Base-by-base conservation (phyloP, 768 basidiomycete genomes). In the Sporobolomyces pararoseus region DNA sequence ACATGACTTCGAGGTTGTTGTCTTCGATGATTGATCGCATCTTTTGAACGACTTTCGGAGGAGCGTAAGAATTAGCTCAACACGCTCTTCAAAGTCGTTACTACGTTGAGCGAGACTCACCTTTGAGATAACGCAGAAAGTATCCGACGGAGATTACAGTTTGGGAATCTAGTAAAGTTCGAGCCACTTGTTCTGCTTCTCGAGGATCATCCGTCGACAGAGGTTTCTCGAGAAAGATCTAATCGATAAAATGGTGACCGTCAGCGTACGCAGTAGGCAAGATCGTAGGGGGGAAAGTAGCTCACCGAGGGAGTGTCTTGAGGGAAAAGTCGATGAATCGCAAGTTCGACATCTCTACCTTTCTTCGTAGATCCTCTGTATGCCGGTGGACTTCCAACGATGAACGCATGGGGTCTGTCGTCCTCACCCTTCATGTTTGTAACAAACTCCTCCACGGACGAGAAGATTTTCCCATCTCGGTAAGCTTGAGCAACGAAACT, bases 1-100 rank as follows among this genome's bases (percentile, higher is more conserved):
- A 84, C 93, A 97, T 96, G 55, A 97, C 92, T 21, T 87, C 88
- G 63, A 97, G 83, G 76, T 89, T 84, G 78, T 96, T 95, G 69
- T 93, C 91, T 75, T 88, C 82, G 77, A 97, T 89, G 78, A 95
- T 91, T 69, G 88, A 85, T 81, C 94, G 94, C 89, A 97, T 95
- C 84, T 87, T 87, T 81, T 94, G 91, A 27, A 93, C 90, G 25
- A 88, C 91, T 80, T 81, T 42, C 39, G 39, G 39, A 42, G n/a
- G n/a, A 42, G 39, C 39, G 9, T 17, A 42, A 42, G 10, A 42
- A 42, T 42, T 42, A 42, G 39, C 39, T 9, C 39, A 42, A 17
- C 10, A 9, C 39, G n/a, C n/a, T n/a, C n/a, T n/a, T n/a, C n/a
- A n/a, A n/a, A n/a, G n/a, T n/a, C n/a, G 72, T 91, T 87, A 84